Conservation (phyloP, 139 green algal genomes). For the Spirogloea muscicola region DNA sequence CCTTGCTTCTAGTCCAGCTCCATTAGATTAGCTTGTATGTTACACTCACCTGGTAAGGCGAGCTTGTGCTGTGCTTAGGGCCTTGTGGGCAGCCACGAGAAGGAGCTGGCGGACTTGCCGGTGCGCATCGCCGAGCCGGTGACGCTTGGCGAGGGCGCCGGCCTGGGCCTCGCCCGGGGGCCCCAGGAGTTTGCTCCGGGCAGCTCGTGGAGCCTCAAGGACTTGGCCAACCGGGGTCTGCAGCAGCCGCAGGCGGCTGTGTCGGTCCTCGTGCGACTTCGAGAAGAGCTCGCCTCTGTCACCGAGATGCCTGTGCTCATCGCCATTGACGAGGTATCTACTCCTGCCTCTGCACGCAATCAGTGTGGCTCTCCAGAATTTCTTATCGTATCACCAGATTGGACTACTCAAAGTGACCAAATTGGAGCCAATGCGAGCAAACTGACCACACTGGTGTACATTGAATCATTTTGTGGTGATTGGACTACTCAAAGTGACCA, state of each 20-base stretch:
- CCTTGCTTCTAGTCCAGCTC: too few relatives aligned
- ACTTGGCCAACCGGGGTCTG: slow-evolving; percentile 12
- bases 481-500: slow-evolving; percentile 1
- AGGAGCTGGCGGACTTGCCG: slow-evolving; percentile 19
- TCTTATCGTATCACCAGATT: too few relatives aligned
- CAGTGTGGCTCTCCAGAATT: too few relatives aligned
- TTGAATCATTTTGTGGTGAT: slow-evolving; percentile 2
- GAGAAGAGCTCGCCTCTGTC: slow-evolving; percentile 15
- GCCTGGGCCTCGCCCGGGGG: slow-evolving; percentile 17
- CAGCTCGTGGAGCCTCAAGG: background rate
- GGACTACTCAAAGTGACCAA: too few relatives aligned
- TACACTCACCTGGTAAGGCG: background rate
- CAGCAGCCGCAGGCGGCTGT: slow-evolving; percentile 11
- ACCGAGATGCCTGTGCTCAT: slow-evolving; percentile 34
- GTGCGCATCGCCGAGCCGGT: slow-evolving; percentile 16
- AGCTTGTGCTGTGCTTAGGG: slow-evolving; percentile 1
- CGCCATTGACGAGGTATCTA: slow-evolving; percentile 40
- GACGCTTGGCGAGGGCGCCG: slow-evolving; percentile 18
- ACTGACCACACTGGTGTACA: background rate
- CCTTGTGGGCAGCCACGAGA: slow-evolving; percentile 27
- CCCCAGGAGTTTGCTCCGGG: background rate
- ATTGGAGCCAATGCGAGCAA: background rate
- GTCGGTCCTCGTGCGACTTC: slow-evolving; percentile 22
- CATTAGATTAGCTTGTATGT: too few relatives aligned
- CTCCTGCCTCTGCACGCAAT: too few relatives aligned